phyloP scores from a whole-genome alignment of 202 grass and related monocot genomes.

The Setaria viridis region DNA sequence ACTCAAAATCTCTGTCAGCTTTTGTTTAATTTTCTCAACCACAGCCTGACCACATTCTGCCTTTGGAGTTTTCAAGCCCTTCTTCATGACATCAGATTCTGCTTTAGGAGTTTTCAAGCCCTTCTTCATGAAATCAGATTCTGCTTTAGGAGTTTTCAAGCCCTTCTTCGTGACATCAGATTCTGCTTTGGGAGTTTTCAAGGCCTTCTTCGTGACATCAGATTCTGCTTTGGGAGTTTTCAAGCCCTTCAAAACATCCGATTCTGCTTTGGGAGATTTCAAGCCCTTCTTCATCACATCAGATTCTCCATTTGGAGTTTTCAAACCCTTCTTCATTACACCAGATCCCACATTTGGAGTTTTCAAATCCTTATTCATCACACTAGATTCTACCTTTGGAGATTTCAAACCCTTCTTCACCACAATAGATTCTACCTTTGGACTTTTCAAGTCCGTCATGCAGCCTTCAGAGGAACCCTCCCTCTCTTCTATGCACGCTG shows the following conservation, averaged over 20 bases:
- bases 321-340: constrained; percentile 43
- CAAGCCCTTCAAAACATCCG: constrained; percentile 36
- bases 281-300: constrained; percentile 31
- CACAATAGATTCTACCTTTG: constrained; percentile 37
- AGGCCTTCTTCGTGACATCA: constrained; percentile 32
- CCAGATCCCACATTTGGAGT: constrained; percentile 37
- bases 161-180: constrained; percentile 45
- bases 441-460: constrained; percentile 49
- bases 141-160: constrained; percentile 40
- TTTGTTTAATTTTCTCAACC: constrained; percentile 40
- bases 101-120: constrained; percentile 43
- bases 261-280: constrained; percentile 44
- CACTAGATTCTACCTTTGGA: constrained; percentile 41
- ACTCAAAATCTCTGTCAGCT: constrained; percentile 63
- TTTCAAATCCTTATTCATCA: constrained; percentile 50
- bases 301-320: constrained; percentile 38
- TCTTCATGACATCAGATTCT: constrained; percentile 48
- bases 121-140: constrained; percentile 43
- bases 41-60: constrained; percentile 34
- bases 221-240: constrained; percentile 47
- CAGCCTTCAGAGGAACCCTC: constrained; percentile 57
- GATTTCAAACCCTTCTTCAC: constrained; percentile 51
- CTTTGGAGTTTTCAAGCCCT: constrained; percentile 46
- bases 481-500: constrained; percentile 49
- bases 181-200: constrained; percentile 47